Evolutionary conservation across 805 yeast genomes (phyloP), one percentile per base, ranked within the genome.

Genomic region (Candida alai): DNA sequence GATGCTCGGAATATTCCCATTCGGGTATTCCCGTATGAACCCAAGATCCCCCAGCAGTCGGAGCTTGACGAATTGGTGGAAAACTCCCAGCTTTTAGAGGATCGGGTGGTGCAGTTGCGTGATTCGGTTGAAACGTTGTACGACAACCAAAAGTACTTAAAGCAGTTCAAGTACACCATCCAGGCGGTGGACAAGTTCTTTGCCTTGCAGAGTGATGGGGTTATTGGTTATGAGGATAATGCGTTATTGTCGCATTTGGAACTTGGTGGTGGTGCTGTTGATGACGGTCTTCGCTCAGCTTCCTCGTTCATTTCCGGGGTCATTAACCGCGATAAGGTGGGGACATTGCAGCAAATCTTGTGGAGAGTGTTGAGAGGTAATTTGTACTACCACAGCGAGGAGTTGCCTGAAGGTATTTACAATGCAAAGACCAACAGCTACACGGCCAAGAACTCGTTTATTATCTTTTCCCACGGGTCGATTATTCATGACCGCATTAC

Each of bases 281-380:
- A 12, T 11, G 25, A 22, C 3, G 19, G 25, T 5, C 20, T 17
- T 3, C 26, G 25, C 16, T 38, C 57, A 16, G 48, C 54, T 24
- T 54, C 56, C 10, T 38, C 64, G 19, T 78, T 80, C 43, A 75
- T 84, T 32, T 76, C 93, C 6, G 98, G 97, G 34, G 89, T 90
- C 10, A 80, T 93, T 29, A 72, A 78, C 28, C 73, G 93, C 48
- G 75, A 68, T 8, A 84, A 83, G 51, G 70, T 87, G 18, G 75
- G 72, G 11, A 68, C 81, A 2, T 66, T 93, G 42, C 88, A 88
- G 54, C 84, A 79, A 49, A 86, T 93, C 37, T 63, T 88, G 30
- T 93, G 96, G 95, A 76, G 99, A 62, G 78, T 87, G 13, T 72
- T 90, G 43, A 78, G 98, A 57, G 98, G 98, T 52, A 93, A 93